Evolutionary conservation across 345 rosid species (phyloP), one percentile per base, ranked within the genome.

Genomic region (Melastoma malabathricum): DNA sequence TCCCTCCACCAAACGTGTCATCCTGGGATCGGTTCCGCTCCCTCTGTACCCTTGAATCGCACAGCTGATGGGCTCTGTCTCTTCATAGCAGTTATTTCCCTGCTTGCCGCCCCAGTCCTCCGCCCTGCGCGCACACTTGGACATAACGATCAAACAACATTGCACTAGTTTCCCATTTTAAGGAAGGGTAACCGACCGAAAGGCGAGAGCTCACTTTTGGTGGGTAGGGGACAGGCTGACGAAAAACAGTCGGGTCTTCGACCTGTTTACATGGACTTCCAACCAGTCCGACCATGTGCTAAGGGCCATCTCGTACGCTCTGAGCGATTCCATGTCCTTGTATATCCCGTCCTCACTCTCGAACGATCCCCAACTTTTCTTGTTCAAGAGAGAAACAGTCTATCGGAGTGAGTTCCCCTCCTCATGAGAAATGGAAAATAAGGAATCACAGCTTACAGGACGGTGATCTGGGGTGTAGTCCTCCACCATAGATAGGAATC

Each of bases 401-500:
- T 31, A 31, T 31, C 38, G 5, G 38, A 31, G 7, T 9, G 38
- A 31, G 38, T 31, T 31, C 38, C 7, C 1, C 10, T 31, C 7
- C 38, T 31, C 38, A 5, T 9, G 20, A 13, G 54, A n/a, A 38
- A 29, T 0, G 38, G 22, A 57, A 18, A 38, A 17, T 50, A 29
- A 18, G 20, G 19, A 22, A 22, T 22, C 25, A 25, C 43, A 6
- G 67, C 94, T 90, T 72, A 90, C 98, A 82, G 20, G 29, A 82
- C 82, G 62, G 78, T 83, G 68, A 90, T 82, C 50, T 62, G 47
- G 48, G 76, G 62, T 49, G 66, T 31, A 5, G 38, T 76, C 74
- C 80, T 82, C 98, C 98, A 86, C 98, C 98, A 90, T 18, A 84
- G 76, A 45, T 84, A 90, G 13, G 94, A 76, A 64, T 90, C 84